Evolutionary conservation across 108 stramenopile genomes (phyloP), one percentile per base, ranked within the genome.

Genomic region (Craspedostauros australis): DNA sequence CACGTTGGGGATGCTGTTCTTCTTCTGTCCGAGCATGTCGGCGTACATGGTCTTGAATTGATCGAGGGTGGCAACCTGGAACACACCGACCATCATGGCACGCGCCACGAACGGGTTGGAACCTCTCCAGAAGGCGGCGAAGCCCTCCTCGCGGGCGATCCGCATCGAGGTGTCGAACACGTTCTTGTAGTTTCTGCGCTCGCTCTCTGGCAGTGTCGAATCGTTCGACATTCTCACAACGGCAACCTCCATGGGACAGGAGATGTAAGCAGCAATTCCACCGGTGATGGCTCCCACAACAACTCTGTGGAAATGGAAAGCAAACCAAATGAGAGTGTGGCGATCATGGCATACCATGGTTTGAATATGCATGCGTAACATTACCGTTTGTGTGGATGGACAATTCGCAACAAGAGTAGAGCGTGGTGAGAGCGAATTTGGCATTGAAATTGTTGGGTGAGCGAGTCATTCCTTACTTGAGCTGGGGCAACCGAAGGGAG

Each of bases 211-310:
- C 27, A 93, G 57, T 16, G 74, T 75, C 16, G 79, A 79, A 65
- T 96, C 95, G 54, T 96, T 96, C 32, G 86, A 83, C 84, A 93
- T 84, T 16, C 95, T 80, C 4, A 96, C 88, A 5, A 88, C 80
- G n/a, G 82, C 83, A 15, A 96, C 95, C 74, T 96, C 95, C 82
- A 87, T 86, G 26, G 95, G 95, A 57, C 95, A 96, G 16, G 82
- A 80, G 39, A 95, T 72, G 41, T 84, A 82, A 21, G 94, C 94
- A 6, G 94, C 94, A 37, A 88, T 74, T 42, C 87, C 94, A 24
- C 95, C 95, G 6, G 91, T 82, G 4, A 73, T 62, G 22, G 80
- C 88, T 37, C 91, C 91, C 11, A 87, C 82, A 6, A 54, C 72
- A 30, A 93, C 82, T 64, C 87, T 88, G 24, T 16, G 15, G 4